Base-by-base conservation (phyloP, 2,329 filamentous ascomycete genomes). In the Trichoderma gracile region DNA sequence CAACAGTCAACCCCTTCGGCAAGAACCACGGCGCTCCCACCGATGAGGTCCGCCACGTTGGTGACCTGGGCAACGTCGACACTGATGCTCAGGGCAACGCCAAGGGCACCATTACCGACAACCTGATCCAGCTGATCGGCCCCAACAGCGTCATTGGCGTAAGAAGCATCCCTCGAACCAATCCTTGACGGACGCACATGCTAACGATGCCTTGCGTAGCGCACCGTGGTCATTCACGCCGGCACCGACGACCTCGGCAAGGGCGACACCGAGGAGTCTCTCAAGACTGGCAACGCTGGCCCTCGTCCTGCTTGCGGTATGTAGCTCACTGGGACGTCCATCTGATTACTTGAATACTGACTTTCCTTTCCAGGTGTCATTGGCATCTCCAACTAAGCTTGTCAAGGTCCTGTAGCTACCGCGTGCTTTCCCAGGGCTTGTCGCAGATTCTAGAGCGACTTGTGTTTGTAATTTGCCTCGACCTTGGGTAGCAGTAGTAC, bases 261-360 rank as follows among this genome's bases (percentile, higher is more conserved):
- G 85, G 93, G 93, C 75, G 91, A 82, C 72, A 89, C 91, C 82
- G 92, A 94, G 82, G 93, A 98, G 84, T 97, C 92, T 75, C 92
- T 96, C 85, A 97, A 96, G 89, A 99, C 95, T 70, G 95, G 95
- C 72, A 99, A 98, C 79, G 95, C 95, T 77, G 95, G 95, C 74
- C 79, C 83, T 73, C 92, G 95, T 77, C 95, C 95, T 77, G 95
- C 95, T 78, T 99, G 95, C 82, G 95, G 95, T 91, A 86, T 77
- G 86, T 79, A 21, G 15, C 8, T 12, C 38, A 19, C 7, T 21
- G 30, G 5, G 53, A 17, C 45, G n/a, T 25, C 25, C n/a, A 10
- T 17, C 8, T 25, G 8, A 9, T 21, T 3, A 19, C 8, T 12
- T n/a, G 6, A 19, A n/a, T 50, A 19, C 53, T 66, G 66, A 68